Base-by-base conservation (phyloP, 345 rosid species). In the Streptanthus diversifolius region DNA sequence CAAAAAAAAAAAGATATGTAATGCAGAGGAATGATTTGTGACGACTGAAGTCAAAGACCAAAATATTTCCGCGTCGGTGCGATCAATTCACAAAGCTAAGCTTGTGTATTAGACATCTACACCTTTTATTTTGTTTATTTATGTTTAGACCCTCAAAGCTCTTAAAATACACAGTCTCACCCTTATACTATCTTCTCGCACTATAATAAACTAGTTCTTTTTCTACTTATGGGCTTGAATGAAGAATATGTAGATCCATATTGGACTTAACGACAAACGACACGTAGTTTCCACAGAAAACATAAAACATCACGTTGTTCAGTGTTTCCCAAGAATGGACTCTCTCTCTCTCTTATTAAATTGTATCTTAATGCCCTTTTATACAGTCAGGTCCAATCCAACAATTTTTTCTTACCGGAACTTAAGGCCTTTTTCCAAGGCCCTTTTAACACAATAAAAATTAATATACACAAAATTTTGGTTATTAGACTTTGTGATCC, bases 1-100 rank as follows among this genome's bases (percentile, higher is more conserved):
- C 1, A 36, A 3, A 11, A 3, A 11, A 12, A 37, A 10, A 3
- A 10, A 36, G 14, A 2, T 10, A 11, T 12, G 27, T 11, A 36
- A 24, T 59, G 37, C 0, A 10, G 9, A 57, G 2, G 7, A 19
- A 40, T 33, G 12, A 35, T 2, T 24, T n/a, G 25, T 72, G 45
- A 62, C 76, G 44, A 51, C 17, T 19, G 63, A 30, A 39, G 30
- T 24, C 25, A 3, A 55, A 19, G 32, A 60, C 61, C 30, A 13
- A 18, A 40, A 62, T 12, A 14, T 55, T 52, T 63, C 36, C 30
- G 71, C 77, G 77, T 73, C 77, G 71, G 77, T 73, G 77, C 70
- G 14, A 52, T 27, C 32, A 25, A 15, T 43, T n/a, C 64, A 43
- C 65, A 43, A 44, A n/a, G 22, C 15, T 3, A 27, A 60, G 25